Percentiles rank a stretch among this genome's conserved stretches.
phyloP scores from a whole-genome alignment of 345 rosid genomes.

The Zanthoxylum bungeanum region DNA sequence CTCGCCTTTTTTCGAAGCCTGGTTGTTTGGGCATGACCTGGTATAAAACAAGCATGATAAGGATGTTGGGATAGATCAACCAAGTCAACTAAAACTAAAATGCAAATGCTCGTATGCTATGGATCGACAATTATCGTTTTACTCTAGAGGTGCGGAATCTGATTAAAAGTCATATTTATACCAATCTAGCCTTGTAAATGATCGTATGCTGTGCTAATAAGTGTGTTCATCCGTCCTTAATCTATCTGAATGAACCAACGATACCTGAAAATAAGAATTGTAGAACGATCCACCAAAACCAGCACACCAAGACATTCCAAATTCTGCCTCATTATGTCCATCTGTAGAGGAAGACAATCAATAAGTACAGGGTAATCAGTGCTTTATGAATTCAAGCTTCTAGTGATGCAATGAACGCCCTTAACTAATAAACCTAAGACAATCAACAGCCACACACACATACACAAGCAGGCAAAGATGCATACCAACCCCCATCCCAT shows the following conservation, averaged over 20 bases:
- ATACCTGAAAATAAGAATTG: constrained; percentile 75
- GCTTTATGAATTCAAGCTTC: background rate
- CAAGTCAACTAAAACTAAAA: background rate
- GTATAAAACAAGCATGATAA: background rate
- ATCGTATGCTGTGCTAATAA: background rate
- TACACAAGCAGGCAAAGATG: background rate
- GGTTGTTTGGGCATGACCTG: constrained; percentile 87
- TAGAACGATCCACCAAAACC: constrained; percentile 85
- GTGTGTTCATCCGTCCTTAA: background rate
- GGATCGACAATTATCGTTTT: background rate
- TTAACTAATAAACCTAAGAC: background rate
- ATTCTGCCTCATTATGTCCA: constrained; percentile 94
- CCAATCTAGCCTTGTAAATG: background rate
- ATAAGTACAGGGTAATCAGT: background rate
- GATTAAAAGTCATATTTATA: background rate
- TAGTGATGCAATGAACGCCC: background rate
- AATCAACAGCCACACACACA: background rate
- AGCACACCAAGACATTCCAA: constrained; percentile 98
- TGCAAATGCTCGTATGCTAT: background rate
- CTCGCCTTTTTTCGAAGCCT: constrained; percentile 81
- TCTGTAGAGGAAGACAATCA: constrained; percentile 32
- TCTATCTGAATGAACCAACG: background rate
- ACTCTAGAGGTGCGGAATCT: background rate
- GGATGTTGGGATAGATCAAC: background rate
- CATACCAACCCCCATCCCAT: background rate